These are phyloP conservation scores for Casuarina equisetifolia DNA, from an alignment of 306 rosid species.

Conservation along the genomic window DNA sequence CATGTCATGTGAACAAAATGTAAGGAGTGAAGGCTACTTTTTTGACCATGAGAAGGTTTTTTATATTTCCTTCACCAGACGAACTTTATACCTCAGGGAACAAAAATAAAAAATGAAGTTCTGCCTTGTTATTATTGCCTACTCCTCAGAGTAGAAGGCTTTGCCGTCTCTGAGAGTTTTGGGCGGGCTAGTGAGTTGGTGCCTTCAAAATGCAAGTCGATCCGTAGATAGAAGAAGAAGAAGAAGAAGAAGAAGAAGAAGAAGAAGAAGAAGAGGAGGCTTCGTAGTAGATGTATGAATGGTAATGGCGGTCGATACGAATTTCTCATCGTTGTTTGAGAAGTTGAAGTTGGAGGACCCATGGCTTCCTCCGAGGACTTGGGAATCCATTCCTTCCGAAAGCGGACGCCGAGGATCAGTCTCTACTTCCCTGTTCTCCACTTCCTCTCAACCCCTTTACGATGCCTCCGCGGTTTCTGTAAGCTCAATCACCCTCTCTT, in stretches of 20 bases:
- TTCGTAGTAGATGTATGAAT: background rate
- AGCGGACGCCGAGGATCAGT: slow-evolving; percentile 32
- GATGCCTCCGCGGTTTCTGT: slow-evolving; percentile 67
- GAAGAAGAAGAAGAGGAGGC: background rate
- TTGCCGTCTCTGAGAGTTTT: no score
- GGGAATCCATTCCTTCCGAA: slow-evolving; percentile 76
- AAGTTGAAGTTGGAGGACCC: slow-evolving; percentile 71
- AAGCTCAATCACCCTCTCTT: slow-evolving; percentile 34
- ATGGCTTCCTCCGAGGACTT: slow-evolving; percentile 72
- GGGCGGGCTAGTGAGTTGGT: background rate
- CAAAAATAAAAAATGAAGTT: no score
- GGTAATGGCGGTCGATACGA: slow-evolving; percentile 48
- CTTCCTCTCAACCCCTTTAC: slow-evolving; percentile 29
- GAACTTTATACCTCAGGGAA: no score
- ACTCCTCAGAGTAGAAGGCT: no score
- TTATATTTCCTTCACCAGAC: no score
- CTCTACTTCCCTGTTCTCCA: slow-evolving; percentile 3
- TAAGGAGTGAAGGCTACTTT: no score
- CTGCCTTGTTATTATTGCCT: no score
- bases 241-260: background rate
- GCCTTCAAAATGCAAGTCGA: background rate
- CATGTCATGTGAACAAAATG: no score
- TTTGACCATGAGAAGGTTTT: no score
- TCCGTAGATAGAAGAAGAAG: background rate
- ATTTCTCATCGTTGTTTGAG: slow-evolving; percentile 52